These are phyloP conservation scores for Fragaria nilgerrensis DNA, from an alignment of 306 rosid genomes.

Conservation along the genomic window DNA sequence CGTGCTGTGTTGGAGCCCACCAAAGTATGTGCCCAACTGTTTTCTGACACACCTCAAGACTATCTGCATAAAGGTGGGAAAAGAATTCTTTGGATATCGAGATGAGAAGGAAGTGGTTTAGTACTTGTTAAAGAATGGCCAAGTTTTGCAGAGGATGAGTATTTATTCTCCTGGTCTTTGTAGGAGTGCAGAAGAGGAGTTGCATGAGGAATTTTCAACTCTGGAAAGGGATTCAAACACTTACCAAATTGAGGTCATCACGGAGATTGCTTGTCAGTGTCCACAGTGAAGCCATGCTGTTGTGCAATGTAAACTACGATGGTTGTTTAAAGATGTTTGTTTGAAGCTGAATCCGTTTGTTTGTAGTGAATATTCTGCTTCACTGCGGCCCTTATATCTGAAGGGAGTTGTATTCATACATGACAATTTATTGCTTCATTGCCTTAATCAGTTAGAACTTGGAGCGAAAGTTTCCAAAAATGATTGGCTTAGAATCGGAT, in stretches of 20 bases:
- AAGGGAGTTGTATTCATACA: no score
- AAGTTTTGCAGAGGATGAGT: background rate
- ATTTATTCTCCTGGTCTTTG: background rate
- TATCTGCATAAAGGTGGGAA: background rate
- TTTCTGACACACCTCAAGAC: constrained; percentile 2
- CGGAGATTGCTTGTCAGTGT: background rate
- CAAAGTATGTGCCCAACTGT: background rate
- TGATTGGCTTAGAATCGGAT: no score
- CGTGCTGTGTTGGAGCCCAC: background rate
- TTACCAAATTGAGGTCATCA: background rate
- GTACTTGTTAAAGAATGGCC: background rate
- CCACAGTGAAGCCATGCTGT: no score
- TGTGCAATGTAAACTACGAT: no score
- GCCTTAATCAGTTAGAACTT: no score
- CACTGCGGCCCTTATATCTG: no score
- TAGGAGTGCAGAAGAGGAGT: background rate
- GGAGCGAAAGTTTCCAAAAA: no score
- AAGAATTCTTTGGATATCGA: background rate
- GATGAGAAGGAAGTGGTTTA: background rate
- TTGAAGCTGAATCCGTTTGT: no score
- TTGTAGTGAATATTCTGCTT: no score
- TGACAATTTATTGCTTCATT: no score
- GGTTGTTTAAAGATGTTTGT: no score
- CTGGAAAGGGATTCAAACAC: background rate
- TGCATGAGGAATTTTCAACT: background rate